Base-by-base conservation (phyloP, 495 filamentous ascomycete genomes). In the Tetracladium marchalianum region DNA sequence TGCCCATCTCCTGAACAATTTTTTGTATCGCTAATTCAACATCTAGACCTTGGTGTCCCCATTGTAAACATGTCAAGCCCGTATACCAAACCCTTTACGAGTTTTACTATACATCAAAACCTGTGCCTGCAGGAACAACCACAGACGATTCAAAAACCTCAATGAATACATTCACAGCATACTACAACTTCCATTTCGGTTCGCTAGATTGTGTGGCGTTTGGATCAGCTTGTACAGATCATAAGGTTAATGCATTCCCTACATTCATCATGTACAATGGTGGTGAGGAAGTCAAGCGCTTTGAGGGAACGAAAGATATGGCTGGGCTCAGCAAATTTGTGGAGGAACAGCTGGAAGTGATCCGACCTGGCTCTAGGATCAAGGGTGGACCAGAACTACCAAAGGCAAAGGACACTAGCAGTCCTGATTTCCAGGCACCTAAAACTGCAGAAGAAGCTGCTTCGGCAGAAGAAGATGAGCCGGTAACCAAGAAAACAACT, bases 71-170 rank as follows among this genome's bases (percentile, higher is more conserved):
- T 35, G 80, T 86, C 53, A 87, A 85, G 31, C 93, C 93, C 19
- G 81, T 76, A 42, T 97, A 80, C 73, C 87, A 96, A 67, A 95
- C 90, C 6, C 68, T 94, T 17, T 94, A 95, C 67, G 92, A 97
- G 63, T 96, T 79, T 66, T 95, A 96, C 67, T 95, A 90, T 63
- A 95, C 90, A 6, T 92, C 85, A n/a, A 80, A 85, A 55, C 81
- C 86, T 10, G 59, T 64, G 2, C 59, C 60, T 18, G 50, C 63
- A 11, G 45, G 43, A 18, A 12, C 42, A 6, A 27, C 50, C 2
- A 17, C 47, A 46, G 44, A 51, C 36, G 48, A 31, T 13, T 17
- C 55, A 9, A 35, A 43, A 6, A 58, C 63, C 5, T 64, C 55
- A 9, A 44, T 58, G 47, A 59, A 55, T 37, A 56, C 49, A 11